Evolutionary conservation across 2,329 filamentous ascomycete genomes (phyloP).

Genomic region (Fusarium sarcochroum): DNA sequence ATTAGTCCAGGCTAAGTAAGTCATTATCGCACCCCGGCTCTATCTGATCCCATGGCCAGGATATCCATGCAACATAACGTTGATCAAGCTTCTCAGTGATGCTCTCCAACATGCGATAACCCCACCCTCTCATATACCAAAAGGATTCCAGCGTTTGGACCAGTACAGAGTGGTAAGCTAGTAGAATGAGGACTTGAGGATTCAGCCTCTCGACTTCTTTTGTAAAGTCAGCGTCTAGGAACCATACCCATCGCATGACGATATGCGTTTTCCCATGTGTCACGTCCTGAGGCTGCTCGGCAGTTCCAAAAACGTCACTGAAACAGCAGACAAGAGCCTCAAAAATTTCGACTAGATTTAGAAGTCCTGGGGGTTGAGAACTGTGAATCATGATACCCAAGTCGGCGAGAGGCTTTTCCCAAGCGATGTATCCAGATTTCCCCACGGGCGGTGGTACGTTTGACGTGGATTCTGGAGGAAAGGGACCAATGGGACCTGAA

Average conservation of each 20-base stretch:
- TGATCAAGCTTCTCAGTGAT: neutral
- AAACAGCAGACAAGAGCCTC: neutral
- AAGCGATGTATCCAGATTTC: neutral
- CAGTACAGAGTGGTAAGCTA: neutral
- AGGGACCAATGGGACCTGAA: neutral
- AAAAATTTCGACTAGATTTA: neutral
- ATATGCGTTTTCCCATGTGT: neutral
- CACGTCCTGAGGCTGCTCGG: neutral
- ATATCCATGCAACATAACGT: neutral
- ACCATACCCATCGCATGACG: neutral
- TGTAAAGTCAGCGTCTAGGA: neutral
- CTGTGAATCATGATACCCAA: neutral
- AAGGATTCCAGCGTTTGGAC: constrained; percentile 2
- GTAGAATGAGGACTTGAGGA: neutral
- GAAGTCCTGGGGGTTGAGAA: neutral
- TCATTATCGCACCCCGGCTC: too few species aligned
- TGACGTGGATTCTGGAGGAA: neutral
- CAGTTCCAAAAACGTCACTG: neutral
- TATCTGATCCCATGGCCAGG: neutral
- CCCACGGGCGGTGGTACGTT: neutral
- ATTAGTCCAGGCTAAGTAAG: too few species aligned
- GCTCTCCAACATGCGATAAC: neutral
- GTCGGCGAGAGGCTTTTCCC: neutral
- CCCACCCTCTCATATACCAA: neutral
- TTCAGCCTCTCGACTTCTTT: neutral